Evolutionary conservation across 352 stramenopile species (phyloP), one percentile per base, ranked within the genome.

Genomic region (Phytophthora pinifolia): DNA sequence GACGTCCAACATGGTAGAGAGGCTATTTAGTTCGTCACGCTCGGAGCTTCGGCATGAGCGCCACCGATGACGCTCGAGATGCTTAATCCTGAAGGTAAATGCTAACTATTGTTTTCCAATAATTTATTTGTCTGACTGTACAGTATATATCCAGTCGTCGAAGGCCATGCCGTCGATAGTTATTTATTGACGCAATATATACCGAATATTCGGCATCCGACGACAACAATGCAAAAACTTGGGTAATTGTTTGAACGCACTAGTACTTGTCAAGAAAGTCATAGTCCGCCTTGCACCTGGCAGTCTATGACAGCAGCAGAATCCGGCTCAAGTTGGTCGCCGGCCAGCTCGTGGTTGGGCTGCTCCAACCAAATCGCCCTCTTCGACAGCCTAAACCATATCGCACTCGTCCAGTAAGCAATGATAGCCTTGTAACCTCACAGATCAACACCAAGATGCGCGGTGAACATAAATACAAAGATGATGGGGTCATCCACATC

Each of bases 191-290:
- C n/a, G n/a, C n/a, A n/a, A n/a, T n/a, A n/a, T n/a, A n/a, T n/a
- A n/a, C n/a, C n/a, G n/a, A n/a, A n/a, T n/a, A n/a, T n/a, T n/a
- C n/a, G n/a, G n/a, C n/a, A n/a, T n/a, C n/a, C n/a, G n/a, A n/a
- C n/a, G n/a, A n/a, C n/a, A n/a, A n/a, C n/a, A n/a, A n/a, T n/a
- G n/a, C n/a, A n/a, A n/a, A n/a, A n/a, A n/a, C n/a, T n/a, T n/a
- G n/a, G n/a, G n/a, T n/a, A n/a, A n/a, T n/a, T n/a, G n/a, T 29
- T 32, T 13, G 22, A 44, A 44, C 44, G 30, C 18, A 88, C 80
- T 74, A n/a, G 57, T 84, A 87, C 46, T 71, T 67, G 35, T 88
- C 78, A 22, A 91, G 70, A 34, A 84, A 79, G 20, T 87, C 80
- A 47, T 89, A 89, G 57, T 91, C 80, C 0, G 69, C 70, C 27